Conservation (phyloP, 2,329 filamentous ascomycete genomes). For the Sporothrix globosa region DNA sequence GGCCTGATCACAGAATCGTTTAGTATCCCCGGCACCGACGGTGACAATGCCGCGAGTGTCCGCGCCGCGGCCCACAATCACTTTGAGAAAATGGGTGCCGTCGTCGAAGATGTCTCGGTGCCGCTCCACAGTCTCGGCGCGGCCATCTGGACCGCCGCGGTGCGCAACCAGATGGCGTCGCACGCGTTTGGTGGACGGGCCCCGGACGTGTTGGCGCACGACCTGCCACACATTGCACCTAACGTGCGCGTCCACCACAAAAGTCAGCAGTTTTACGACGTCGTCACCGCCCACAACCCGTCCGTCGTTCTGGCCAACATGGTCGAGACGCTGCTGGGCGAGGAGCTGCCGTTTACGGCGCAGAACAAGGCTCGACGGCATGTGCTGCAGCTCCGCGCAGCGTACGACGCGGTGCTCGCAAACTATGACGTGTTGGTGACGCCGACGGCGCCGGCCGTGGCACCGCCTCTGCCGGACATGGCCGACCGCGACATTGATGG, state of each 20-base stretch:
- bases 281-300: slow-evolving; percentile 50
- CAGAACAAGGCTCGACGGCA: slow-evolving; percentile 53
- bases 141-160: slow-evolving; percentile 53
- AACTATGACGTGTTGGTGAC: slow-evolving; percentile 53
- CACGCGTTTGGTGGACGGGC: slow-evolving; percentile 40
- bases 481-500: slow-evolving; percentile 33
- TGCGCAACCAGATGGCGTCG: slow-evolving; percentile 42
- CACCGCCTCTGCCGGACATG: slow-evolving; percentile 46
- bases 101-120: slow-evolving; percentile 51
- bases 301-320: slow-evolving; percentile 51
- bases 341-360: slow-evolving; percentile 41
- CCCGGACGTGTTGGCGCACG: slow-evolving; percentile 40
- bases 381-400: slow-evolving; percentile 51
- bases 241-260: slow-evolving; percentile 40
- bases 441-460: slow-evolving; percentile 52
- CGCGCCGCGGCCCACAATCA: slow-evolving; percentile 43
- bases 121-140: slow-evolving; percentile 53
- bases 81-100: slow-evolving; percentile 49
- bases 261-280: slow-evolving; percentile 49
- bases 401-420: slow-evolving; percentile 50
- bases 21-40: slow-evolving; percentile 44
- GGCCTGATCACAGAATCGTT: slow-evolving; percentile 53
- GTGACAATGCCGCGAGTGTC: slow-evolving; percentile 46
- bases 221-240: slow-evolving; percentile 40
- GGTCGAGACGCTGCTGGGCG: slow-evolving; percentile 42